phyloP scores from a whole-genome alignment of 2,329 filamentous ascomycete genomes.

The Lachnellula cervina region DNA sequence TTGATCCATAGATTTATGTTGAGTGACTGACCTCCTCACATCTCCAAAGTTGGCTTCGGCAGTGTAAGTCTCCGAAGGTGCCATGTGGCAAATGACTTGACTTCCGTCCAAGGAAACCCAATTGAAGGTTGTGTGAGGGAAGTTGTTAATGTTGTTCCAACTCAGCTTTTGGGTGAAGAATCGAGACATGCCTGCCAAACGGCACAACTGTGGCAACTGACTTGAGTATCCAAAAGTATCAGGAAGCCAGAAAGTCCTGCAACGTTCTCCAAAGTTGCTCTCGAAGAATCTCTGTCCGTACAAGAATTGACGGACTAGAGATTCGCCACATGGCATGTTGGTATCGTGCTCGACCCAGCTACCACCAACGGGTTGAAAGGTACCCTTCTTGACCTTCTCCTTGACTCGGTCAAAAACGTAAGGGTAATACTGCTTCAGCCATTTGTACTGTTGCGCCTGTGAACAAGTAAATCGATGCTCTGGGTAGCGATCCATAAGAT shows the following conservation, averaged over 20 bases:
- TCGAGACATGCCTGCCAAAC: constrained; percentile 88
- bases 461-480: constrained; percentile 91
- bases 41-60: constrained; percentile 93
- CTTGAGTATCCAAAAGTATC: constrained; percentile 98
- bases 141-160: constrained; percentile 99
- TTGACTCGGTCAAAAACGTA: constrained; percentile 87
- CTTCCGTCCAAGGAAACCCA: constrained; percentile 95
- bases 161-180: constrained; percentile 98
- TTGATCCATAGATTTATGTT: constrained; percentile 94
- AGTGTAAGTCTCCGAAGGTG: constrained; percentile 91
- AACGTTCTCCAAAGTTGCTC: constrained; percentile 82
- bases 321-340: constrained; percentile 94
- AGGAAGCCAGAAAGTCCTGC: constrained; percentile 92
- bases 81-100: constrained; percentile 97
- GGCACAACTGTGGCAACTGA: constrained; percentile 89
- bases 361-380: constrained; percentile 91
- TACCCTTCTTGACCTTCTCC: constrained; percentile 81
- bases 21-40: constrained; percentile 78
- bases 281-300: constrained; percentile 96
- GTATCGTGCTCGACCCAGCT: constrained; percentile 99
- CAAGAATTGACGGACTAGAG: constrained; percentile 86
- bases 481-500: constrained; percentile 90
- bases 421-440: constrained; percentile 87
- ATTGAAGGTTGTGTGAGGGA: constrained; percentile 97
- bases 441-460: constrained; percentile 96